Base-by-base conservation (phyloP, 306 rosid species). In the Trifolium repens region DNA sequence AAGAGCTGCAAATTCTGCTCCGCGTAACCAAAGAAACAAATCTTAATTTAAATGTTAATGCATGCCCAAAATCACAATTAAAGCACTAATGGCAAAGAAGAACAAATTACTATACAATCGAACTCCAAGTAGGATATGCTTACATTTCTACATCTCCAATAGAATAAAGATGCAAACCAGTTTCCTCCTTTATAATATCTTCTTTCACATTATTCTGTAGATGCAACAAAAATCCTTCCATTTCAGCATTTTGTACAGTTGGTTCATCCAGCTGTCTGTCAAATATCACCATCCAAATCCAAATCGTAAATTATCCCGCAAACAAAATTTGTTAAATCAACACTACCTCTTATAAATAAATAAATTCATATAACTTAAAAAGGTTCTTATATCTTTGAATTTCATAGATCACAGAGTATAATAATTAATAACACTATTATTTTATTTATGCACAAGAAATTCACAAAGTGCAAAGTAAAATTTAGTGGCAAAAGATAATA, bases 91-190 rank as follows among this genome's bases (percentile, higher is more conserved):
- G n/a, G n/a, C n/a, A n/a, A n/a, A n/a, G n/a, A n/a, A n/a, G n/a
- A n/a, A n/a, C n/a, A n/a, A n/a, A n/a, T n/a, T n/a, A 63, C 52
- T 0, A 37, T 37, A 8, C 8, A 30, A 72, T 27, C 35, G 35
- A 32, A 32, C 35, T 4, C 4, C 15, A 22, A 75, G 61, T 37
- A 71, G 30, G 5, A 73, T 17, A 69, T 52, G 68, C 90, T 82
- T 82, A 94, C 99, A 87, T 89, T 79, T 94, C 96, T 53, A 90
- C 93, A 83, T 94, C 99, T 74, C 84, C 85, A 44, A 85, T 90
- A 10, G 97, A 90, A 88, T 94, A 94, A 26, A 71, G 76, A 88
- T 90, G 96, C 85, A 92, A 77, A 75, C 81, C 87, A 9, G 89
- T 67, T 73, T 92, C 96, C 79, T 82, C 90, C 85, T 82, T 85